Evolutionary conservation across 305 asterid species (phyloP).

Genomic region (Solanum hybrid): DNA sequence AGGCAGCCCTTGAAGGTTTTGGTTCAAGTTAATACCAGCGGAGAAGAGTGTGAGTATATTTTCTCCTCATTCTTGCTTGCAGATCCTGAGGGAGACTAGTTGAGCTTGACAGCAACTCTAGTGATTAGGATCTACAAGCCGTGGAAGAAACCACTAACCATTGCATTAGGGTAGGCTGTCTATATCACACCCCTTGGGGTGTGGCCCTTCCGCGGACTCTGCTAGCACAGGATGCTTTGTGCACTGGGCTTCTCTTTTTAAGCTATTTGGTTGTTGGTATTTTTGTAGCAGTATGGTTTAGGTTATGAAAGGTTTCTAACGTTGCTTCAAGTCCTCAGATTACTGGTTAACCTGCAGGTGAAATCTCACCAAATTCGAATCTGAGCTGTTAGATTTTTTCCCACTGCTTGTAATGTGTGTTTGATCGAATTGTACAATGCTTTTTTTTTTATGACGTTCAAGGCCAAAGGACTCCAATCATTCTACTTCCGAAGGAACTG

Average conservation of each 20-base stretch:
- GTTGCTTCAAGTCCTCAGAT: neutral
- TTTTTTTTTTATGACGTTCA: neutral
- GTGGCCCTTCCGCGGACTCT: neutral
- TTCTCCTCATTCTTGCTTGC: neutral
- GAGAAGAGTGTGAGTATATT: conserved; percentile 72
- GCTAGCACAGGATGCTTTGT: neutral
- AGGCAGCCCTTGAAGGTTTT: conserved; percentile 66
- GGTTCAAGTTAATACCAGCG: conserved; percentile 88
- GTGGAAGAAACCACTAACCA: neutral
- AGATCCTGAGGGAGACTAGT: neutral
- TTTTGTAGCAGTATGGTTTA: neutral
- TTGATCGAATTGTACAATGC: neutral
- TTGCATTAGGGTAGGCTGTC: neutral
- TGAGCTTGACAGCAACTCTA: neutral
- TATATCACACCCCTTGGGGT: neutral
- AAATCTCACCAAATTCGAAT: neutral
- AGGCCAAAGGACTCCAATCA: neutral
- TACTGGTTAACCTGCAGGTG: neutral
- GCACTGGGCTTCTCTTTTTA: neutral
- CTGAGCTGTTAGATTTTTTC: neutral
- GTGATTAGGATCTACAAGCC: neutral
- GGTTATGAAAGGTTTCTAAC: neutral
- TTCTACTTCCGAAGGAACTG: neutral
- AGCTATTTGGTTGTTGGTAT: neutral
- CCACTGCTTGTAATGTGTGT: neutral